These are phyloP conservation scores for Emergomyces orientalis DNA, from an alignment of 2,329 filamentous ascomycete species.

Conservation along the genomic window DNA sequence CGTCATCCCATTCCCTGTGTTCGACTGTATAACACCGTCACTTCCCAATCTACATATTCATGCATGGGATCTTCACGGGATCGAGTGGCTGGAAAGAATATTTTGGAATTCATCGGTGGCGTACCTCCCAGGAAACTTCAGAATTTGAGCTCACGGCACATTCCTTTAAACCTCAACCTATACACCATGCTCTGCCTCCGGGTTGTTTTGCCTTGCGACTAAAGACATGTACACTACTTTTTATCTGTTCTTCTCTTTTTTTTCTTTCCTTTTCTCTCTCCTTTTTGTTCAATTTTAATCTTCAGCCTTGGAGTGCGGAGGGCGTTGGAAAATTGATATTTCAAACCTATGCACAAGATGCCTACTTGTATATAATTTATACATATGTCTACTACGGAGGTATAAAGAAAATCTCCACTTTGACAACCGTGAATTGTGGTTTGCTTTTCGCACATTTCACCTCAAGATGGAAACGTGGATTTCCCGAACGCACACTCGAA, in stretches of 20 bases:
- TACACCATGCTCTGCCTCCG: background rate
- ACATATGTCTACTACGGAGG: background rate
- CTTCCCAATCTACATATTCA: background rate
- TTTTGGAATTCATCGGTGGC: background rate
- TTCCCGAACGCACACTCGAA: too few species aligned
- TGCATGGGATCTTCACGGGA: background rate
- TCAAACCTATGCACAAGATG: background rate
- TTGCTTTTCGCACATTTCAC: background rate
- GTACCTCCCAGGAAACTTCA: too few species aligned
- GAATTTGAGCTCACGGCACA: background rate
- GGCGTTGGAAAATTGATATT: conserved; percentile 23
- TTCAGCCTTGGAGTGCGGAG: conserved; percentile 15
- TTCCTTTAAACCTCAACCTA: background rate
- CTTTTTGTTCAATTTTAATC: background rate
- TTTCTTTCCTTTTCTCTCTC: background rate
- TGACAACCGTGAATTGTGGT: background rate
- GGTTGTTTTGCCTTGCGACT: background rate
- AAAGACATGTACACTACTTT: background rate
- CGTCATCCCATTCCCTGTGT: background rate
- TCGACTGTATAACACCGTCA: background rate
- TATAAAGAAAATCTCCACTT: background rate
- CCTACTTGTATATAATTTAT: background rate
- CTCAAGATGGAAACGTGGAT: background rate
- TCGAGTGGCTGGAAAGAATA: background rate
- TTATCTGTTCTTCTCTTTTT: background rate